These are phyloP conservation scores for Maudiozyma barnettii DNA, from an alignment of 805 yeast species.

Conservation along the genomic window DNA sequence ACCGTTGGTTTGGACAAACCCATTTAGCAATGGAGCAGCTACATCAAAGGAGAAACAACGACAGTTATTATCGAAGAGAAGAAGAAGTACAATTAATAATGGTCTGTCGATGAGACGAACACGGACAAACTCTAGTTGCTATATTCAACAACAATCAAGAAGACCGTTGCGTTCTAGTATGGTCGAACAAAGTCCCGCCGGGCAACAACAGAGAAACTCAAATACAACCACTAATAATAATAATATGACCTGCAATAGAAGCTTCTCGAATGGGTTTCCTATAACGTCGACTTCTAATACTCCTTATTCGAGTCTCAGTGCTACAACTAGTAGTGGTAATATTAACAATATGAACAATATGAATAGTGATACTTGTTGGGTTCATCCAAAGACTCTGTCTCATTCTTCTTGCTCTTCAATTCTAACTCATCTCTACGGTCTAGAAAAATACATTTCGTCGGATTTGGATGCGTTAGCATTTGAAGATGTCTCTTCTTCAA, in stretches of 20 bases:
- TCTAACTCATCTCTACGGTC: slow-evolving; percentile 22
- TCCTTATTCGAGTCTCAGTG: not conserved
- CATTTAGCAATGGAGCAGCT: slow-evolving; percentile 1
- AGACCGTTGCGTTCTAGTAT: not conserved
- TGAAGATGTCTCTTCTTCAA: not conserved
- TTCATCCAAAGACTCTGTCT: slow-evolving; percentile 5
- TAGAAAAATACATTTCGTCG: slow-evolving; percentile 22
- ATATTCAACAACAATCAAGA: slow-evolving; percentile 7
- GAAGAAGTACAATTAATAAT: not conserved
- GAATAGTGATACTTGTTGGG: not conserved
- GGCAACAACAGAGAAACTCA: not conserved
- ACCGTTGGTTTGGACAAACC: slow-evolving; percentile 3
- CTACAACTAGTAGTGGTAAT: not conserved
- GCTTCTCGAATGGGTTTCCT: not conserved
- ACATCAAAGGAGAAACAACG: not conserved
- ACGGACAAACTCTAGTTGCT: slow-evolving; percentile 7
- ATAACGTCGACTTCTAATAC: not conserved
- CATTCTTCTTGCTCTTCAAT: slow-evolving; percentile 16
- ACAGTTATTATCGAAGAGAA: not conserved
- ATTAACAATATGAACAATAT: not conserved
- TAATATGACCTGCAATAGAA: not conserved
- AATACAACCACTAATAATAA: not conserved
- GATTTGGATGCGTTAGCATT: slow-evolving; percentile 17
- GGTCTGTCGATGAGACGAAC: slow-evolving; percentile 1
- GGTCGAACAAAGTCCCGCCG: not conserved